Conservation (phyloP, 306 rosid genomes). For the Rosa persica region DNA sequence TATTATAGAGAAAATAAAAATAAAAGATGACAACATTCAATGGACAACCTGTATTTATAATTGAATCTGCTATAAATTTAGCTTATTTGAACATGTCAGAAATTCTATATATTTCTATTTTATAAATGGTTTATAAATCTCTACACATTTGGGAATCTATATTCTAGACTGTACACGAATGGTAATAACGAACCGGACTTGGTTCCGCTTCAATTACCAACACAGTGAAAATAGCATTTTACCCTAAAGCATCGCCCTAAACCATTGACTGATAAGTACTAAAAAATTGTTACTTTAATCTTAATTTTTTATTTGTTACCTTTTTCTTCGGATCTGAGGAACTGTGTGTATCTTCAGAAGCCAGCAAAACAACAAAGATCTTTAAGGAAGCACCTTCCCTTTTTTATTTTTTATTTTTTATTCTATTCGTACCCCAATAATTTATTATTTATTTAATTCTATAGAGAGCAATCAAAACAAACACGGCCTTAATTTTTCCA, state of each 20-base stretch:
- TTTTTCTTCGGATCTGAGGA: conserved; percentile 61
- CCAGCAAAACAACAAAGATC: conserved; percentile 51
- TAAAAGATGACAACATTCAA: too few relatives aligned
- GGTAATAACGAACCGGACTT: too few relatives aligned
- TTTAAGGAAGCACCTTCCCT: conserved; percentile 19
- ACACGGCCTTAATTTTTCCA: not conserved
- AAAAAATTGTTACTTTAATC: not conserved
- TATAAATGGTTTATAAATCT: too few relatives aligned
- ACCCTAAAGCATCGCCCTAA: not conserved
- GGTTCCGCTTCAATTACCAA: too few relatives aligned
- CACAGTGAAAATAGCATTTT: not conserved
- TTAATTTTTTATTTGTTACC: conserved; percentile 19
- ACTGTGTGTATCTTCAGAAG: conserved; percentile 37
- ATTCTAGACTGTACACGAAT: too few relatives aligned
- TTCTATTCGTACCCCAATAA: not conserved
- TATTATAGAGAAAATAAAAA: too few relatives aligned
- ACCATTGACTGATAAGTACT: not conserved
- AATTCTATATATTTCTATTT: too few relatives aligned
- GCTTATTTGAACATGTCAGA: too few relatives aligned
- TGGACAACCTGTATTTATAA: too few relatives aligned
- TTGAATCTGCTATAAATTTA: too few relatives aligned
- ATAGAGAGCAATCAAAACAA: conserved; percentile 9
- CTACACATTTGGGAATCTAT: too few relatives aligned
- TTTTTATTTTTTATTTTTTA: not conserved
- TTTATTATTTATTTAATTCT: conserved; percentile 24